Evolutionary conservation across 2,329 filamentous ascomycete species (phyloP), one percentile per base, ranked within the genome.

Genomic region (Ilyonectria sp.): DNA sequence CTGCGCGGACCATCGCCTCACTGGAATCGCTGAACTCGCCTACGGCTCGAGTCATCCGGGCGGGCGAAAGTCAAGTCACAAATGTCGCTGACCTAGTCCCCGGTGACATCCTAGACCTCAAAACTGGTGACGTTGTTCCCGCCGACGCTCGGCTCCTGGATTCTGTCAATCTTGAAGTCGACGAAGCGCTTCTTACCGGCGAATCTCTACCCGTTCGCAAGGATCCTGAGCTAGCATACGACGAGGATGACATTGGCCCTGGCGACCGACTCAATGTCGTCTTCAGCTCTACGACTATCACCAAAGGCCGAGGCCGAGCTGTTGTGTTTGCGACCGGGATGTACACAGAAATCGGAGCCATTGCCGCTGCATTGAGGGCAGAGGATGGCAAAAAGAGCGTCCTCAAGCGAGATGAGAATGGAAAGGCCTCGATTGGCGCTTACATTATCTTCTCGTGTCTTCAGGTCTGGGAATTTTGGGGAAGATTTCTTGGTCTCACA

Each of bases 101-200:
- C 26, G 90, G 89, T 33, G 89, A 91, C 64, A 80, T 91, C 67
- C 85, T 86, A 33, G 80, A 84, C 58, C 79, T 86, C 73, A 86
- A 83, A 78, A 87, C 83, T 1, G 89, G 89, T 49, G 88, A 90
- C 69, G 88, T 87, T n/a, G 83, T 91, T 26, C 89, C 89, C 23
- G 89, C 89, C 4, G 89, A 91, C 72, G 77, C 91, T 6, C 83
- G 88, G 56, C 75, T 87, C 2, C 72, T 90, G 44, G 86, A 90
- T 68, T 86, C 84, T 26, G 86, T 92, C 81, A 93, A 93, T 77
- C 86, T 91, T 47, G 90, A 91, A 72, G 91, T 89, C 69, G 91
- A 94, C 67, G 89, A 91, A 76, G 88, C 89, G 1, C 83, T 90
- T 21, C 83, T 91, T 13, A 92, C 90, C 2, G 90, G 90, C 55